Evolutionary conservation across 441 rosid genomes (phyloP).

Genomic region (Gossypium trilobum): DNA sequence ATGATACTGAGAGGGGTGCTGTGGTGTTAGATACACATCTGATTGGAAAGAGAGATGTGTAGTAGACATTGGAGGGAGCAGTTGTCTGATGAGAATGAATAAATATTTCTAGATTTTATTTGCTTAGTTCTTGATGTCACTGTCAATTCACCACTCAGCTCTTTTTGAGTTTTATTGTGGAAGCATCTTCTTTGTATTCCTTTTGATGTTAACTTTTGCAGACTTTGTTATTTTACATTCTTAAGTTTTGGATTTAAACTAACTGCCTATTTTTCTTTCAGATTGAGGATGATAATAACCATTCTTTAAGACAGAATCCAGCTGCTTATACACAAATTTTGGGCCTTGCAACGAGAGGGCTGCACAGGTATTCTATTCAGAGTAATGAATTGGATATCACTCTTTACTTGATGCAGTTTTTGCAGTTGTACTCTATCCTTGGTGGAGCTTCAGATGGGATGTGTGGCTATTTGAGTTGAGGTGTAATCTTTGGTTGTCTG

Average conservation of each 20-base stretch:
- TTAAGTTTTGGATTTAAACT: slow-evolving; percentile 9
- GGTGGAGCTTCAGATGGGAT: not conserved
- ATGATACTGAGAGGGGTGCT: slow-evolving; percentile 1
- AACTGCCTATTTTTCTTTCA: slow-evolving; percentile 30
- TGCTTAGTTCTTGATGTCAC: not conserved
- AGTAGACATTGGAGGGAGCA: not conserved
- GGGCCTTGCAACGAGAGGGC: slow-evolving; percentile 70
- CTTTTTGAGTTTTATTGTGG: not conserved
- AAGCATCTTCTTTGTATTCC: not conserved
- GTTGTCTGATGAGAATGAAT: slow-evolving; percentile 3
- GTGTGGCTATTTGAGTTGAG: not conserved
- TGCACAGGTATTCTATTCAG: slow-evolving; percentile 52
- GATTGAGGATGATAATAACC: slow-evolving; percentile 53
- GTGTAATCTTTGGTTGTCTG: not conserved
- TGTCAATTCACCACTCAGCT: not conserved
- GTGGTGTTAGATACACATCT: slow-evolving; percentile 1
- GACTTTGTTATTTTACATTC: not conserved
- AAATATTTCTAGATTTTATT: not conserved
- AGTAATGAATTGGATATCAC: slow-evolving; percentile 6
- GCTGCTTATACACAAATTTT: slow-evolving; percentile 57
- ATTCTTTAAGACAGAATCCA: slow-evolving; percentile 56
- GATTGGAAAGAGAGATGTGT: not conserved
- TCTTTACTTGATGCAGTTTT: not conserved
- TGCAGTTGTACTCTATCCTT: not conserved
- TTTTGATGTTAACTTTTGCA: slow-evolving; percentile 2